phyloP scores from a whole-genome alignment of 805 yeast species.

The Candida corydali region DNA sequence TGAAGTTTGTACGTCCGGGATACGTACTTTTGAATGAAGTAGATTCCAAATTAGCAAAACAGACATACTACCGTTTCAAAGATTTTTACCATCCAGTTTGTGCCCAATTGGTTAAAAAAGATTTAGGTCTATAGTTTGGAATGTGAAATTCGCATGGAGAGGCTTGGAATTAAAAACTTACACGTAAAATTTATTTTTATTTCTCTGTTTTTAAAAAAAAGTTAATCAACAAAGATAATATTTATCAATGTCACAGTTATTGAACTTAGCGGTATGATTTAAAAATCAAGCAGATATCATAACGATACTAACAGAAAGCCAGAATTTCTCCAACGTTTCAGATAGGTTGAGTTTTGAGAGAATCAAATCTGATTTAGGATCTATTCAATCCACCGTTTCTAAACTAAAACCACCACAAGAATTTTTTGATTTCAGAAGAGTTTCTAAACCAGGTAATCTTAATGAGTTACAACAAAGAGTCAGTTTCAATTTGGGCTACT shows the following conservation, averaged over 20 bases:
- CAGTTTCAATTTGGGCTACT: conserved; percentile 79
- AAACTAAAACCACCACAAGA: conserved; percentile 87
- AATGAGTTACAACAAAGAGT: conserved; percentile 88
- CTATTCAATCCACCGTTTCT: conserved; percentile 61
- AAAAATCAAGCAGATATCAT: not conserved
- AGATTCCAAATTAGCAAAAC: conserved; percentile 60
- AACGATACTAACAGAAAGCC: not conserved
- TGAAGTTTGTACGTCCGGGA: conserved; percentile 92
- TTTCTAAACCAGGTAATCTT: conserved; percentile 87
- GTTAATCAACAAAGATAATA: conserved; percentile 4
- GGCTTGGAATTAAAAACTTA: not conserved
- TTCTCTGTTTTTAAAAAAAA: not conserved
- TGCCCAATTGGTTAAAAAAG: conserved; percentile 76
- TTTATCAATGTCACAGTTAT: conserved; percentile 9
- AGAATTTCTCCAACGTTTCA: conserved; percentile 8
- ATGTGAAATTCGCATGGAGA: too few species aligned
- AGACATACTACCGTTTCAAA: conserved; percentile 59
- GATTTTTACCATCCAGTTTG: conserved; percentile 80
- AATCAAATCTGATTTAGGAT: conserved; percentile 41
- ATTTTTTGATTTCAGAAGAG: conserved; percentile 84
- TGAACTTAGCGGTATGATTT: conserved; percentile 10
- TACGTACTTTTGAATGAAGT: conserved; percentile 61
- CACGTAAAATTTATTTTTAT: conserved; percentile 3
- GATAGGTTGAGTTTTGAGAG: conserved; percentile 46
- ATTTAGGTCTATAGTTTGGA: conserved; percentile 43